Base-by-base conservation (phyloP, 2,329 filamentous ascomycete species). In the Esteya vermicola region DNA sequence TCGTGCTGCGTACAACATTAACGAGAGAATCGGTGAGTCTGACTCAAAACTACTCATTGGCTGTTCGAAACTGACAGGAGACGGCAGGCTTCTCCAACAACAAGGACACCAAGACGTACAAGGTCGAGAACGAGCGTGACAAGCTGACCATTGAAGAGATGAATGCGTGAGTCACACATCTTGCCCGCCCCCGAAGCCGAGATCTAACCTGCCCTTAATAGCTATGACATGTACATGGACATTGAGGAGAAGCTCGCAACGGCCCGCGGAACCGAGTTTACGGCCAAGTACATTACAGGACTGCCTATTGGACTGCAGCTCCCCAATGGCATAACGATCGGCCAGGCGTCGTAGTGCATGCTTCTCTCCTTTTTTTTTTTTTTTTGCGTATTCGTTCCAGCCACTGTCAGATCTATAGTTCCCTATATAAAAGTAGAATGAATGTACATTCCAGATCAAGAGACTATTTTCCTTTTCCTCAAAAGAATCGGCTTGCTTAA, bases 111-210 rank as follows among this genome's bases (percentile, higher is more conserved):
- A 54, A 65, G 0, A 67, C 64, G 0, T 81, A 81, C 56, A 74
- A 72, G 50, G 76, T 81, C 0, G 67, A 72, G 45, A 68, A 79
- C 38, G 66, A 75, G 48, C 68, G 62, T 47, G 65, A 71, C 35
- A 76, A 77, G 45, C 51, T 81, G 25, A 81, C 77, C 0, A 79
- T 81, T 37, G 74, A 79, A 46, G 76, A 81, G 53, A 80, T 81
- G 75, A 81, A 81, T 44, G 61, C 63, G 62, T 73, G 59, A 60
- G 68, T 63, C 14, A 16, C 36, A 6, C 30, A 13, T 14, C 9
- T 33, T 6, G 2, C 4, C 7, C 41, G 6, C 22, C 36, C 33
- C 20, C 6, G 1, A 12, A 14, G 3, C 25, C 34, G 9, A 14
- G 5, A 9, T 6, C 22, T 25, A 18, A 41, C n/a, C 33, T 31